Conservation (phyloP, 805 yeast species). For the Starmerella potacharoeniae region DNA sequence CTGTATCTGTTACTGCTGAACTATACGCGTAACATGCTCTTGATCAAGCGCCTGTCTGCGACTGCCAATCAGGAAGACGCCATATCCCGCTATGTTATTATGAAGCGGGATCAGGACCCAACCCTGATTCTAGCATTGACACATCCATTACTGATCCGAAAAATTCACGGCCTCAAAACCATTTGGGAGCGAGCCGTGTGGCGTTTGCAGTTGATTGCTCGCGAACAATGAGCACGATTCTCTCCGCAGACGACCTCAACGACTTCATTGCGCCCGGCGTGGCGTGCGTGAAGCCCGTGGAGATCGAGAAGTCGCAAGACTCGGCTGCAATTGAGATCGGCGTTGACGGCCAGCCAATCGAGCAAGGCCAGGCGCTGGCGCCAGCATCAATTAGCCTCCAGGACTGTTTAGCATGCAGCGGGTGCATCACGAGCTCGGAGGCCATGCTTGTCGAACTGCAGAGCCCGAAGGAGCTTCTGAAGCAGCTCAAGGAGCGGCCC, state of each 20-base stretch:
- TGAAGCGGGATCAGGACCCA: background rate
- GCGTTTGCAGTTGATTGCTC: background rate
- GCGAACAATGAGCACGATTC: slow-evolving; percentile 11
- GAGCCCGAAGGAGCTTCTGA: slow-evolving; percentile 66
- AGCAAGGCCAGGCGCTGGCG: slow-evolving; percentile 46
- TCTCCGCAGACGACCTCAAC: slow-evolving; percentile 71
- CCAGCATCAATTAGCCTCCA: slow-evolving; percentile 79
- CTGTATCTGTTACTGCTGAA: too few species aligned
- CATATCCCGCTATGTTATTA: too few species aligned
- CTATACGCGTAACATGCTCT: too few species aligned
- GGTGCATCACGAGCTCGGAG: slow-evolving; percentile 96
- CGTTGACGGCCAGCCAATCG: slow-evolving; percentile 47
- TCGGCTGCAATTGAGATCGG: slow-evolving; percentile 48
- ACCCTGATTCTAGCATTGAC: background rate
- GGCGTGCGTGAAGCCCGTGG: slow-evolving; percentile 86
- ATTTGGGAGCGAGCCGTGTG: background rate
- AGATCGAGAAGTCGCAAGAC: slow-evolving; percentile 29
- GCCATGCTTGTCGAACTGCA: slow-evolving; percentile 85
- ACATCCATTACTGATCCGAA: background rate
- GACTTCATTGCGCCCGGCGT: slow-evolving; percentile 91
- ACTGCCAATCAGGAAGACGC: too few species aligned
- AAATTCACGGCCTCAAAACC: background rate
- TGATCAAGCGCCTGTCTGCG: too few species aligned
- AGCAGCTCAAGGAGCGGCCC: slow-evolving; percentile 36
- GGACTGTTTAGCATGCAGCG: slow-evolving; percentile 93